These are phyloP conservation scores for Marasmius oreades DNA, from an alignment of 1,284 basidiomycete genomes.

Conservation along the genomic window DNA sequence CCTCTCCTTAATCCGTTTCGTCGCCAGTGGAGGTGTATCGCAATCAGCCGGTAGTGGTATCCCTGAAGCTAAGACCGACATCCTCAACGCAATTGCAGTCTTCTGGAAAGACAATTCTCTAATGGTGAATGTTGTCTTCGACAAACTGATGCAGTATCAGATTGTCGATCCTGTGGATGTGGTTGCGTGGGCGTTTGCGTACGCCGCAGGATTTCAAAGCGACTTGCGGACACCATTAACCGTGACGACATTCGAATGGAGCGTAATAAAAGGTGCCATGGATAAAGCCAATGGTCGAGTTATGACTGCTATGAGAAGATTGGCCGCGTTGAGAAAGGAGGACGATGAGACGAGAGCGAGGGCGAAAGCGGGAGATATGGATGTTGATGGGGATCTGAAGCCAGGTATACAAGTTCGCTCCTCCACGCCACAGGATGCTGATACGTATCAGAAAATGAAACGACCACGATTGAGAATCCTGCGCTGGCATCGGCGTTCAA, in stretches of 20 bases:
- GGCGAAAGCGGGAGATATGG: slow-evolving; percentile 68
- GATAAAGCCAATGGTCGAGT: slow-evolving; percentile 90
- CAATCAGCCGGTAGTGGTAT: slow-evolving; percentile 38
- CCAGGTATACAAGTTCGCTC: slow-evolving; percentile 34
- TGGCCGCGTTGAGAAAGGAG: slow-evolving; percentile 75
- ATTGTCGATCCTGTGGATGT: slow-evolving; percentile 94
- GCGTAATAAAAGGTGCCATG: slow-evolving; percentile 73
- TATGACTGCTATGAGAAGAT: slow-evolving; percentile 67
- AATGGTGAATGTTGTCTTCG: slow-evolving; percentile 88
- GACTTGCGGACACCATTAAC: slow-evolving; percentile 29
- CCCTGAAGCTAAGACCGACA: slow-evolving; percentile 62
- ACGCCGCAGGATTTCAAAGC: slow-evolving; percentile 29
- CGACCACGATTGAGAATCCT: slow-evolving; percentile 54
- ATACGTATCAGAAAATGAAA: slow-evolving; percentile 35
- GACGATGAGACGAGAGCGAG: slow-evolving; percentile 82
- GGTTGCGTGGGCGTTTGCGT: slow-evolving; percentile 79
- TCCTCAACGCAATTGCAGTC: slow-evolving; percentile 64
- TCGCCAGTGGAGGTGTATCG: slow-evolving; percentile 49
- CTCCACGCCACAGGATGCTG: neutral
- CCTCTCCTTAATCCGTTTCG: slow-evolving; percentile 79
- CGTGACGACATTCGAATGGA: slow-evolving; percentile 75
- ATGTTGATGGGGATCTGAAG: slow-evolving; percentile 68
- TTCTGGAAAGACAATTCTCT: slow-evolving; percentile 85
- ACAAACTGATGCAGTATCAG: slow-evolving; percentile 98
- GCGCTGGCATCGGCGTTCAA: slow-evolving; percentile 67